Percentiles rank a stretch among this genome's conserved stretches.
phyloP scores from a whole-genome alignment of 108 stramenopile species.

The Nannochloropsis gaditana region DNA sequence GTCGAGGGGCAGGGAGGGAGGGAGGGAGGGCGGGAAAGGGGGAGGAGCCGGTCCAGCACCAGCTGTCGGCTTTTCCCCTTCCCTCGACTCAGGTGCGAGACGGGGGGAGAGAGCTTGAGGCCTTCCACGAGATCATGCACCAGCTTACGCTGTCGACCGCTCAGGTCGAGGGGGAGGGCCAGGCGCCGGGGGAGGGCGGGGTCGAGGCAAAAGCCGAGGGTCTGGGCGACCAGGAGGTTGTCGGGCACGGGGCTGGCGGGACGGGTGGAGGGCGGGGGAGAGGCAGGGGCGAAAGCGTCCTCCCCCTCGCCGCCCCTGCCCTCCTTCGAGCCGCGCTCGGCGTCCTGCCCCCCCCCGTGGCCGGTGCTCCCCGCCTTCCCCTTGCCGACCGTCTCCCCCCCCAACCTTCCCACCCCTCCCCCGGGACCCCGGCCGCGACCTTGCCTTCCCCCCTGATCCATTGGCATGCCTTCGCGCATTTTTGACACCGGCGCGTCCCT shows the following conservation, averaged over 20 bases:
- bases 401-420: neutral
- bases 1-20: neutral
- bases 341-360: neutral
- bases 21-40: neutral
- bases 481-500: neutral
- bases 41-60: constrained; percentile 18
- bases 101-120: constrained; percentile 25
- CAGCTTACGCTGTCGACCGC: constrained; percentile 35
- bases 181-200: neutral
- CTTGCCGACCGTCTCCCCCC: neutral
- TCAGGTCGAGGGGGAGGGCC: constrained; percentile 29
- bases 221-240: neutral
- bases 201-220: neutral
- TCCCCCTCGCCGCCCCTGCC: neutral
- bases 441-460: neutral
- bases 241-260: neutral
- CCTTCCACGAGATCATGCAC: constrained; percentile 41
- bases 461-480: neutral
- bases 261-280: neutral
- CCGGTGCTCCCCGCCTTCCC: neutral
- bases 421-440: neutral
- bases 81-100: constrained; percentile 34
- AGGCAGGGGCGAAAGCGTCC: neutral
- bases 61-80: constrained; percentile 26
- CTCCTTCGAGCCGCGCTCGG: neutral